Evolutionary conservation across 768 basidiomycete species (phyloP).

Genomic region (Pholiota conissans): DNA sequence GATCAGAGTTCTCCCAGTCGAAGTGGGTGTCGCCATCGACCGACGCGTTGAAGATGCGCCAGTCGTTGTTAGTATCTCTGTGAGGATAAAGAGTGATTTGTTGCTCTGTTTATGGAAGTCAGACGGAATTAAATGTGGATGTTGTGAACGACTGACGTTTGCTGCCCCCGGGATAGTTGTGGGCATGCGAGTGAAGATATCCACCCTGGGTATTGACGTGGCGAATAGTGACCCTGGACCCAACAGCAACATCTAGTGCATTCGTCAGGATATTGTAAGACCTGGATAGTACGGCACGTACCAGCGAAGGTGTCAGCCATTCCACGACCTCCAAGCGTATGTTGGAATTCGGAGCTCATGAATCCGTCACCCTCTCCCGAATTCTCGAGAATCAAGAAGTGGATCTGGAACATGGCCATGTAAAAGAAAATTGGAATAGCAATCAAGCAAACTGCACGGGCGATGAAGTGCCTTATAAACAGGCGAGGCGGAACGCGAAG

Average conservation of each 20-base stretch:
- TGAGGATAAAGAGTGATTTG: constrained; percentile 99
- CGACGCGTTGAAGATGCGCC: constrained; percentile 82
- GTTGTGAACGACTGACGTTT: constrained; percentile 56
- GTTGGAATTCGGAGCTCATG: constrained; percentile 99
- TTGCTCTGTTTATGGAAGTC: constrained; percentile 64
- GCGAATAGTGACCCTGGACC: constrained; percentile 79
- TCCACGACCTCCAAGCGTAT: constrained; percentile 83
- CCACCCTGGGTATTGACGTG: constrained; percentile 98
- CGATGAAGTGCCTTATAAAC: constrained; percentile 84
- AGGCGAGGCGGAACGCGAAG: constrained; percentile 70
- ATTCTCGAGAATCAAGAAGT: constrained; percentile 85
- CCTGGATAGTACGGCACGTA: constrained; percentile 29
- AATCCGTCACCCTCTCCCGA: constrained; percentile 98
- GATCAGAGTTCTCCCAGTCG: constrained; percentile 50
- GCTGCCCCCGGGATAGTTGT: constrained; percentile 88
- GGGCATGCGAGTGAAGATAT: constrained; percentile 94
- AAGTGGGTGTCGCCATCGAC: constrained; percentile 33
- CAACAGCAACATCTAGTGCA: constrained; percentile 73
- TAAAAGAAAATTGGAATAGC: constrained; percentile 84
- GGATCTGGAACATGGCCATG: constrained; percentile 95
- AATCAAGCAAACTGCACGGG: constrained; percentile 89
- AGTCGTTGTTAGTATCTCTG: constrained; percentile 94
- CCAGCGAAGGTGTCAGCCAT: constrained; percentile 95
- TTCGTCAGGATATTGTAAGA: background rate
- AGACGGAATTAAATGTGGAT: background rate